A percentile compares a stretch with the other conserved stretches of the same genome.
These are phyloP conservation scores for Amphibolis antarctica DNA, from an alignment of 106 monocot genomes.

Conservation along the genomic window DNA sequence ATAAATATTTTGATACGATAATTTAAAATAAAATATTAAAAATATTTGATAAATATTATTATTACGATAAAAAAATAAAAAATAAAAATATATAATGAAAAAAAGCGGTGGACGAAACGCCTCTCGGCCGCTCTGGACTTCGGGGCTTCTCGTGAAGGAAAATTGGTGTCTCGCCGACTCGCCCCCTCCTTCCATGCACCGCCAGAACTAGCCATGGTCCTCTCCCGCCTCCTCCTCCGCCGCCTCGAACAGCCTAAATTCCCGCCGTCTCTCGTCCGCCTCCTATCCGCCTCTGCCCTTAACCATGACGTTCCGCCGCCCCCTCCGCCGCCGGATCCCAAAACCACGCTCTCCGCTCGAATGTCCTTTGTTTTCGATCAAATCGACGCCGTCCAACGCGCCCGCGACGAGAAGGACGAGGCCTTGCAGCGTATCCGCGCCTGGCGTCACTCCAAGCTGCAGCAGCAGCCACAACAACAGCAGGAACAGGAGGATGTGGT, in stretches of 20 bases:
- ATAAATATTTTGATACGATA: too few species aligned
- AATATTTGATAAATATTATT: too few species aligned
- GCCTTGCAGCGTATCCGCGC: constrained; percentile 81
- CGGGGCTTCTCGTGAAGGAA: too few species aligned
- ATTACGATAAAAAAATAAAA: too few species aligned
- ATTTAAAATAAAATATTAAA: too few species aligned
- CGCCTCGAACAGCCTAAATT: background rate
- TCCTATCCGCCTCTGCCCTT: background rate
- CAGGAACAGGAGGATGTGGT: background rate
- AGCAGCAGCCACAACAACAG: constrained; percentile 1
- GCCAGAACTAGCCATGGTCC: background rate
- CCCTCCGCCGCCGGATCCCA: constrained; percentile 11
- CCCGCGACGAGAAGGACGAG: constrained; percentile 40
- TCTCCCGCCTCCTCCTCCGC: constrained; percentile 11
- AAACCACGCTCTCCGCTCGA: constrained; percentile 64
- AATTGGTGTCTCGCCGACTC: too few species aligned
- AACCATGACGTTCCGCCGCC: background rate
- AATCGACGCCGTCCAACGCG: constrained; percentile 64
- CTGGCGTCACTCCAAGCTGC: constrained; percentile 46
- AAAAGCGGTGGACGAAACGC: too few species aligned
- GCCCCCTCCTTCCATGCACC: too few species aligned
- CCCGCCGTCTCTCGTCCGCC: background rate
- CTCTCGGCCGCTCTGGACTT: too few species aligned
- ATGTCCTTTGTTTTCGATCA: constrained; percentile 95
- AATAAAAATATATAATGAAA: too few species aligned